Evolutionary conservation across 176 grass and related monocot species (phyloP), one percentile per base, ranked within the genome.

Genomic region (Bonia amplexicaulis): DNA sequence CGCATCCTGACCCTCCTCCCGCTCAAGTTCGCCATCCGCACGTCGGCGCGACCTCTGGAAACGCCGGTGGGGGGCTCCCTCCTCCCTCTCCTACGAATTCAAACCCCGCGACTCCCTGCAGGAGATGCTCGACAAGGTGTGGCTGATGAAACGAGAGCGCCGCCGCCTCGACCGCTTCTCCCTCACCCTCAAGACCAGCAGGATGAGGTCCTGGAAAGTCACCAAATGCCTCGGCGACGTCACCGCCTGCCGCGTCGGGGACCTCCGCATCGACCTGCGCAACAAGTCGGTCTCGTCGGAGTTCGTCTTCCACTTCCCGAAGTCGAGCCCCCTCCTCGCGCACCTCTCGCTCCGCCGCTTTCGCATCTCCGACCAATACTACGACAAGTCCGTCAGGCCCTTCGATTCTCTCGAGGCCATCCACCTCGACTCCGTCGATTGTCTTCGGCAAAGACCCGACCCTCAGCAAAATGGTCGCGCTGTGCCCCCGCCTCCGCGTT

Each of bases 1-100:
- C 80, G 51, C 37, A 90, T 97, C 80, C 83, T 94, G 39, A 69
- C 35, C 17, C 62, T 63, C 52, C 92, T 97, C 23, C 76, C 83
- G 35, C 76, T 97, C 65, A 88, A 87, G 87, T 74, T 60, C 15
- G 94, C 88, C 33, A 90, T 97, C 61, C 82, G 83, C 75, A 85
- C 88, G 17, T 77, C 45, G 54, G 88, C 39, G 27, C 80, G 62
- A 45, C 57, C 85, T 89, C 66, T 94, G 92, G 92, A 37, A 46
- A 59, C 57, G 83, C 79, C 87, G 85, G 15, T 88, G 87, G 89
- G 55, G 67, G 39, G 48, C 78, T 13, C 77, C 80, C 8, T 90
- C 84, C 17, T 58, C 63, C 13, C 59, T 74, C 48, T 52, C 59
- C 25, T 46, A 90, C 57, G 69, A 71, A 23, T 64, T 84, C 31